Conservation (phyloP, 352 stramenopile genomes). For the Ophiocytium majus region DNA sequence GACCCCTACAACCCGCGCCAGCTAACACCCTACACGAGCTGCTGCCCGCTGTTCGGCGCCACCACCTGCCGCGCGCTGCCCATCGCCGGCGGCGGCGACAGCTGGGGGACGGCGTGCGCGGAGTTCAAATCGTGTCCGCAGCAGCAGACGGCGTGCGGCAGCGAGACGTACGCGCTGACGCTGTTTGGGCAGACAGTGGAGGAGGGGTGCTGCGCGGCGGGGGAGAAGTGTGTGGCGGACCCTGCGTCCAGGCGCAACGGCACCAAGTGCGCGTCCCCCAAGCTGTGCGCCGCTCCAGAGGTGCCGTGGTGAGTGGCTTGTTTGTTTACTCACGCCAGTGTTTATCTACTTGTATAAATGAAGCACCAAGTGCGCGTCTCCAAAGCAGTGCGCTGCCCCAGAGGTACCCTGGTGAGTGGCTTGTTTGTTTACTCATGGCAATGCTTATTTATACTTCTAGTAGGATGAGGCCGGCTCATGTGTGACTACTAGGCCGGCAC, state of each 20-base stretch:
- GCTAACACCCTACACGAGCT: background rate
- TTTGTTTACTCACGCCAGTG: too few species aligned
- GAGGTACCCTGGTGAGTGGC: too few species aligned
- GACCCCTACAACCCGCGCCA: background rate
- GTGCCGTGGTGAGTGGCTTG: too few species aligned
- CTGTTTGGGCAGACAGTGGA: background rate
- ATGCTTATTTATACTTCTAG: too few species aligned
- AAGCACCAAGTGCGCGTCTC: background rate
- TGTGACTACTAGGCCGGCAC: too few species aligned
- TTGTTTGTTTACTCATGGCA: too few species aligned
- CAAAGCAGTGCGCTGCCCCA: background rate
- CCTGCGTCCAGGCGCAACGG: background rate
- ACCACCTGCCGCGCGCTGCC: background rate
- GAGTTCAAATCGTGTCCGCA: background rate
- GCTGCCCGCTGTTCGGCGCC: background rate
- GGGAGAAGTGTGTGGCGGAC: background rate
- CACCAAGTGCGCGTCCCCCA: background rate
- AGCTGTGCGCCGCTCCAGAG: background rate
- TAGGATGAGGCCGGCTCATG: too few species aligned
- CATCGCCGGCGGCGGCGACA: background rate
- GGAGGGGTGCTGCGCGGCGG: background rate
- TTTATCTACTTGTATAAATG: too few species aligned
- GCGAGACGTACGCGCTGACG: background rate
- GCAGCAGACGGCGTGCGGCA: background rate
- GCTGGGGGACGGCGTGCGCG: background rate